phyloP scores from a whole-genome alignment of 495 filamentous ascomycete genomes.

The Halenospora varia region DNA sequence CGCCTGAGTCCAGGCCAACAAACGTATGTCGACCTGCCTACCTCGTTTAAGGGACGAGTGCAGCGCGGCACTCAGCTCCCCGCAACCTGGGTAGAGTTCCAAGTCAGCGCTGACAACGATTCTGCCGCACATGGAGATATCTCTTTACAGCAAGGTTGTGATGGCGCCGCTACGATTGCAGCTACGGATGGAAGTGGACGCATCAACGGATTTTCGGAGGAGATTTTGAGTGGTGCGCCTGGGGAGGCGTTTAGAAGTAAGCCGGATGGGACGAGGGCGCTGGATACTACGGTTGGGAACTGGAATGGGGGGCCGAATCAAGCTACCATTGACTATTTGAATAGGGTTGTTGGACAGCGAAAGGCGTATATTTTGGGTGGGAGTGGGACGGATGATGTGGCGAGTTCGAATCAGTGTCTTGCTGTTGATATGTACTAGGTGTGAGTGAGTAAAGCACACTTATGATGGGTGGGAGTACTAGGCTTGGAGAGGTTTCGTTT shows the following conservation, averaged over 20 bases:
- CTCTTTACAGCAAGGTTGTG: slow-evolving; percentile 37
- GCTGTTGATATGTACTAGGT: slow-evolving; percentile 37
- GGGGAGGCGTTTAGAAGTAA: slow-evolving; percentile 30
- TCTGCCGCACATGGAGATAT: slow-evolving; percentile 39
- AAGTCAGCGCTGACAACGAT: slow-evolving; percentile 35
- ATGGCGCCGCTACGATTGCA: slow-evolving; percentile 37
- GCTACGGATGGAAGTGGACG: slow-evolving; percentile 33
- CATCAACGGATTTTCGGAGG: slow-evolving; percentile 32
- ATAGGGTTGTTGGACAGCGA: slow-evolving; percentile 29
- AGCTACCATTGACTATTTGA: slow-evolving; percentile 35
- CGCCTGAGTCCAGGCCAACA: slow-evolving; percentile 26
- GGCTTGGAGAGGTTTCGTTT: too few species aligned
- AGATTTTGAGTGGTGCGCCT: slow-evolving; percentile 33
- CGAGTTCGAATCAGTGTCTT: slow-evolving; percentile 36
- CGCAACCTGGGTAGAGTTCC: slow-evolving; percentile 41
- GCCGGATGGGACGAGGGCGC: slow-evolving; percentile 28
- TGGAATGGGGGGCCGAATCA: slow-evolving; percentile 38
- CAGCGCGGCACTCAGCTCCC: slow-evolving; percentile 36
- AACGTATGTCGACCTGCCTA: slow-evolving; percentile 28
- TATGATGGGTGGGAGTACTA: too few species aligned
- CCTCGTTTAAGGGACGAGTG: slow-evolving; percentile 39
- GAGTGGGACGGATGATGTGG: slow-evolving; percentile 33
- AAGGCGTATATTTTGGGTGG: slow-evolving; percentile 39
- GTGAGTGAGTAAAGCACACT: too few species aligned
- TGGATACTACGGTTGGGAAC: slow-evolving; percentile 37